Evolutionary conservation across 2,329 filamentous ascomycete genomes (phyloP).

Genomic region (Apiospora koreana): DNA sequence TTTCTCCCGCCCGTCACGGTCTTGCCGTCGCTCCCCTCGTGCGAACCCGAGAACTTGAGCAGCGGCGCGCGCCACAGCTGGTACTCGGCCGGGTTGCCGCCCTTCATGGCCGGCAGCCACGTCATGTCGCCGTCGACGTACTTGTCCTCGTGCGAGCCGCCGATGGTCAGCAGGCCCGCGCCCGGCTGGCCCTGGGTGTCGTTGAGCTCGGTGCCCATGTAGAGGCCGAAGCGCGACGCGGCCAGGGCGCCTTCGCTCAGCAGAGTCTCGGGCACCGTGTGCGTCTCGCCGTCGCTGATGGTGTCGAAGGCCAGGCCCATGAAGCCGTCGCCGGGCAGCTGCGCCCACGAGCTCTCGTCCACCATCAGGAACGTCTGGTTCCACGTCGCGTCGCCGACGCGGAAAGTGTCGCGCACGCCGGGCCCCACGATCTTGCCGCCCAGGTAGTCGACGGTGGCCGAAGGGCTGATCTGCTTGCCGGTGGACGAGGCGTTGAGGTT

Average conservation of each 20-base stretch:
- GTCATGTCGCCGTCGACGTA: constrained; percentile 29
- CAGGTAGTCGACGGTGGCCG: constrained; percentile 31
- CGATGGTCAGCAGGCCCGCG: constrained; percentile 33
- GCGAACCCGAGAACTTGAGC: constrained; percentile 18
- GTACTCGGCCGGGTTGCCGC: constrained; percentile 18
- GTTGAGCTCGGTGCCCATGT: constrained; percentile 25
- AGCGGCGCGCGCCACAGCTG: constrained; percentile 35
- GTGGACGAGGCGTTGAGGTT: constrained; percentile 28
- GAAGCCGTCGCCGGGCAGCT: constrained; percentile 35
- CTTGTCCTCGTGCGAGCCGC: constrained; percentile 32
- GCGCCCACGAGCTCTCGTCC: constrained; percentile 30
- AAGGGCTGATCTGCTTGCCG: constrained; percentile 20
- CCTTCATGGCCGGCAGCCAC: constrained; percentile 21
- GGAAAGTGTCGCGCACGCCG: constrained; percentile 30
- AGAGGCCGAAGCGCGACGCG: constrained; percentile 33
- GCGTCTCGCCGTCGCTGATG: constrained; percentile 31
- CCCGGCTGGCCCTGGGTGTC: constrained; percentile 22
- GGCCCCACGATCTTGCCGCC: constrained; percentile 29
- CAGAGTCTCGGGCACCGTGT: constrained; percentile 34
- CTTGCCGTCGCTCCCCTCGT: constrained; percentile 11
- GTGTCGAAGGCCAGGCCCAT: constrained; percentile 35
- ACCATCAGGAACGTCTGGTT: constrained; percentile 32
- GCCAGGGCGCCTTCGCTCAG: constrained; percentile 32
- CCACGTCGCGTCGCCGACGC: constrained; percentile 23
- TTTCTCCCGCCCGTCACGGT: constrained; percentile 14